Base-by-base conservation (phyloP, 345 rosid species). In the Eucalyptus melliodora region DNA sequence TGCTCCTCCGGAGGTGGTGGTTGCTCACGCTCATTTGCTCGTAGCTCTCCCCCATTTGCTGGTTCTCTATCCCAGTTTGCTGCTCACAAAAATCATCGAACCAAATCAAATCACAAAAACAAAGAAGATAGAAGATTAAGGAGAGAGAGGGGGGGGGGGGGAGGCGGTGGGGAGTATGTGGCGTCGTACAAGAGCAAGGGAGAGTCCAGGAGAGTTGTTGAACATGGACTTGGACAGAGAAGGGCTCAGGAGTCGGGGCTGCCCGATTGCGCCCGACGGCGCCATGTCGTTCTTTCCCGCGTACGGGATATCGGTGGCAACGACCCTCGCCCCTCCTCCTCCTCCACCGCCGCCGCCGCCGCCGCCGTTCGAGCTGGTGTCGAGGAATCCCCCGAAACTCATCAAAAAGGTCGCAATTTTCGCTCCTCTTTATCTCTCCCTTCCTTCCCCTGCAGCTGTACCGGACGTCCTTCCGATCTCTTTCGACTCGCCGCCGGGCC, bases 321-420 rank as follows among this genome's bases (percentile, higher is more conserved):
- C 88, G 30, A 55, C 67, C 88, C 67, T 87, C 45, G 88, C 67
- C 31, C 69, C 88, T 4, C 88, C 47, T 45, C 47, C 87, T 8
- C 56, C 53, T 9, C 69, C 69, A 0, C 88, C 87, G 5, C 55
- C 53, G 3, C 87, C 87, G 21, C 50, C 56, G 60, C 85, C 51
- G 51, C n/a, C 87, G 87, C 34, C 82, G 89, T 69, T 50, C 69
- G 89, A 37, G 89, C 44, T 55, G 67, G 34, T 94, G 50, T 94
- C 98, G 53, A 95, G 93, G 89, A 95, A 96, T 49, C 97, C 97
- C 93, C 97, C 98, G 93, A 96, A 94, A 94, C 95, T 96, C 98
- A 96, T 95, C 86, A 95, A 93, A 91, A 50, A 62, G 44, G 42
- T 69, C 72, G 47, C 72, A 77, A 77, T 77, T 77, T 77, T 77